Evolutionary conservation across 139 green algal genomes (phyloP), one percentile per base, ranked within the genome.

Genomic region (Gonium pectorale): DNA sequence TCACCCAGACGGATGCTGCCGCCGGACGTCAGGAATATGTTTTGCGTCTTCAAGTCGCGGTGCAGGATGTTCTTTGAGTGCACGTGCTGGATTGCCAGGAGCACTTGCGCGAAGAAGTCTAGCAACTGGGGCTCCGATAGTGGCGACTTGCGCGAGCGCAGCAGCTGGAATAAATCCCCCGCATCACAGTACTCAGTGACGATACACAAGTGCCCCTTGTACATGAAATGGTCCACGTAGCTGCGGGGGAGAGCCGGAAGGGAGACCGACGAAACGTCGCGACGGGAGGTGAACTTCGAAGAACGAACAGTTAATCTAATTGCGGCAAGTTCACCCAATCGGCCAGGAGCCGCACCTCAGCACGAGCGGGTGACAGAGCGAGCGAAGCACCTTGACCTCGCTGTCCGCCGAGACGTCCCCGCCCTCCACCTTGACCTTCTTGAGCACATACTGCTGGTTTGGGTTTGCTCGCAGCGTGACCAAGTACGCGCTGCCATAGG

Each of bases 151-250:
- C 75, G 81, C 2, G 86, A 59, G 0, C 86, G 52, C 26, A 92
- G 86, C 78, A 90, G 33, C 83, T 90, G 80, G 69, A 90, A 93
- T 40, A 95, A 67, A 85, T 95, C 92, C 0, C 92, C 91, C 21
- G 71, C 83, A 72, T 95, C 93, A 74, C 90, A 94, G 88, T 91
- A 95, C n/a, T 94, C 89, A 21, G 91, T 94, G 22, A 94, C 80
- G 41, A 96, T 95, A 79, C 89, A 93, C 29, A 95, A 84, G 62
- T 93, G 79, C 15, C 84, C 64, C 52, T 91, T 90, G 85, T 95
- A 90, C 43, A 89, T 86, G 67, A 94, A 93, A 46, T 90, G 90
- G 69, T 93, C 90, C 5, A 91, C 51, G 54, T 91, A 93, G 46
- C 89, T 91, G 80, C 33, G n/a, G n/a, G 40, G 37, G 22, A 27